Evolutionary conservation across 768 basidiomycete species (phyloP).

Genomic region (Tylopilus felleus): DNA sequence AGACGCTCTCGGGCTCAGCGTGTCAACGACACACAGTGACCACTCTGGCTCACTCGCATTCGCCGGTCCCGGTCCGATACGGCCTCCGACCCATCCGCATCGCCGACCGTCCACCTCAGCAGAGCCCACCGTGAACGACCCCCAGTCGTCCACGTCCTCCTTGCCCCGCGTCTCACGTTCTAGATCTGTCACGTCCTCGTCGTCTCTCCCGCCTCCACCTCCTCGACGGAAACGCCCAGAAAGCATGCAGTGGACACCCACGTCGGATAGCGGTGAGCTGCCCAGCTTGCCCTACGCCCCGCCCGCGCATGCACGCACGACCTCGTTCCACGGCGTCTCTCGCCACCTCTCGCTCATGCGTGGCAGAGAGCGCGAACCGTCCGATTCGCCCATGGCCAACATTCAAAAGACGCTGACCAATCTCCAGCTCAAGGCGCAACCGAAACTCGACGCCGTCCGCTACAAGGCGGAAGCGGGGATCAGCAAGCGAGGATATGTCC

Average conservation of each 20-base stretch:
- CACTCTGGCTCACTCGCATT: neutral
- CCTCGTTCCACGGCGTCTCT: constrained; percentile 29
- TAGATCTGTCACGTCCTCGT: constrained; percentile 46
- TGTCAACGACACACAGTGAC: constrained; percentile 5
- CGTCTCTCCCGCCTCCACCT: constrained; percentile 41
- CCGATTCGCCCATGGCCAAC: constrained; percentile 34
- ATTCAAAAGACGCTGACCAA: constrained; percentile 44
- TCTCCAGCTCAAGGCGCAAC: constrained; percentile 42
- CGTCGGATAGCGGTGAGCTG: constrained; percentile 13
- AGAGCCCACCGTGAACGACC: constrained; percentile 25
- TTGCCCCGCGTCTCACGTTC: constrained; percentile 47
- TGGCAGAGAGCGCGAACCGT: constrained; percentile 13
- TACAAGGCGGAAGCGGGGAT: constrained; percentile 74
- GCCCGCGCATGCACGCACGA: constrained; percentile 12
- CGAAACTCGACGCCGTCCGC: constrained; percentile 57
- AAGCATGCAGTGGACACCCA: constrained; percentile 50
- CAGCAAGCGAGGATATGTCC: constrained; percentile 56
- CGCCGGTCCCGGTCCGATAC: constrained; percentile 28
- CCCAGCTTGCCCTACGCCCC: constrained; percentile 6
- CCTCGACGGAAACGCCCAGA: constrained; percentile 55
- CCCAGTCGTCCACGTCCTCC: constrained; percentile 24
- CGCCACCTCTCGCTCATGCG: constrained; percentile 40
- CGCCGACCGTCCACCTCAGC: constrained; percentile 35
- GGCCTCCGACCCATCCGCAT: constrained; percentile 56
- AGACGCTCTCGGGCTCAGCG: constrained; percentile 8